A percentile compares a stretch with the other conserved stretches of the same genome.
Evolutionary conservation across 2,329 filamentous ascomycete genomes (phyloP).

Genomic region (Bipolaris gigantea): DNA sequence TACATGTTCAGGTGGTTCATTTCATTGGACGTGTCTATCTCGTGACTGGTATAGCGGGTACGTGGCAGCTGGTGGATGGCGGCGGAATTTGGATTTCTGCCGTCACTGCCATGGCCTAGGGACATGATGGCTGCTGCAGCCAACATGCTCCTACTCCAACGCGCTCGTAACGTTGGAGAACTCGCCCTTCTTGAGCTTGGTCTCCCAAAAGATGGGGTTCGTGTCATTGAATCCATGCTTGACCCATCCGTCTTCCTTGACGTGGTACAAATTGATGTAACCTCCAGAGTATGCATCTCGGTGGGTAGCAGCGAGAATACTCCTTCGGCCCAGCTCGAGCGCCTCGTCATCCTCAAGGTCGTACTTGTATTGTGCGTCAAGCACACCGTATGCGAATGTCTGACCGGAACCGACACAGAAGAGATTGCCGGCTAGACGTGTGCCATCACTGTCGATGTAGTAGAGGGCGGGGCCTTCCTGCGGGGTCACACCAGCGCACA

Average conservation of each 20-base stretch:
- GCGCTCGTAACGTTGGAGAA: slow-evolving; percentile 91
- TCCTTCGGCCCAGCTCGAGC: slow-evolving; percentile 84
- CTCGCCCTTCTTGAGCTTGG: slow-evolving; percentile 97
- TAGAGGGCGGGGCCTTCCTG: slow-evolving; percentile 96
- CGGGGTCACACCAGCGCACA: slow-evolving; percentile 95
- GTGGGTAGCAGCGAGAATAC: slow-evolving; percentile 94
- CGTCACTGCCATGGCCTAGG: neutral
- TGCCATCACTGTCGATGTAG: slow-evolving; percentile 98
- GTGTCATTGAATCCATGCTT: slow-evolving; percentile 98
- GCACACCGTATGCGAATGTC: slow-evolving; percentile 97
- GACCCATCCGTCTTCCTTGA: slow-evolving; percentile 98
- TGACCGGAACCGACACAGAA: slow-evolving; percentile 98
- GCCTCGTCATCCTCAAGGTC: slow-evolving; percentile 86
- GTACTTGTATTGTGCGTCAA: slow-evolving; percentile 93
- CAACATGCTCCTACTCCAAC: slow-evolving; percentile 55
- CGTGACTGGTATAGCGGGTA: slow-evolving; percentile 5
- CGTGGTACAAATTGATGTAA: slow-evolving; percentile 98
- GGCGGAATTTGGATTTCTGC: neutral
- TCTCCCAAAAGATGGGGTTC: slow-evolving; percentile 99
- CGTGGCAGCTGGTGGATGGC: neutral
- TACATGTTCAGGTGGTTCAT: slow-evolving; percentile 5
- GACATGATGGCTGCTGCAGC: neutral
- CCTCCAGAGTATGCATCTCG: slow-evolving; percentile 98
- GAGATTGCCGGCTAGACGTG: slow-evolving; percentile 85
- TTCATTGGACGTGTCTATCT: slow-evolving; percentile 14